A percentile compares a stretch with the other conserved stretches of the same genome.
phyloP scores from a whole-genome alignment of 2,329 filamentous ascomycete genomes.

The Botryotinia narcissicola region DNA sequence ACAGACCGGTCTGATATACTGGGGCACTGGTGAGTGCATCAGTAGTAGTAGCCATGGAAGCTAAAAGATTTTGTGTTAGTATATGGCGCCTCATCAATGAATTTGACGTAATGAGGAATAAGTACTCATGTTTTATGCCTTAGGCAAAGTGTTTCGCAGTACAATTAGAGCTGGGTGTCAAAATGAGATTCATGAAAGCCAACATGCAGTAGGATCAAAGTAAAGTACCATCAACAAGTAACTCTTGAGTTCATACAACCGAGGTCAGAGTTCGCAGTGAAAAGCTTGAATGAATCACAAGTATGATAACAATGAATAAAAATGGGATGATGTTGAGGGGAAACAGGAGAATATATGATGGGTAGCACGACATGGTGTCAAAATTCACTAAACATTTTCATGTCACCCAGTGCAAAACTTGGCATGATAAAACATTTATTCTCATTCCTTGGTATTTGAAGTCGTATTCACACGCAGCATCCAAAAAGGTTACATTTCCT shows the following conservation, averaged over 20 bases:
- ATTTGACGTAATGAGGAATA: not conserved
- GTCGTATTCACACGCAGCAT: not conserved
- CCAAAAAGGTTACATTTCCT: not conserved
- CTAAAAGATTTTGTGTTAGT: not conserved
- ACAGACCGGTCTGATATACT: conserved; percentile 10
- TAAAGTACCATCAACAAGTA: not conserved
- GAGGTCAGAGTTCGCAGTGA: not conserved
- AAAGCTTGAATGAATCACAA: not conserved
- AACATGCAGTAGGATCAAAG: not conserved
- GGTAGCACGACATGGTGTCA: not conserved
- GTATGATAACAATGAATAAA: not conserved
- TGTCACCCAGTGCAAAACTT: not conserved
- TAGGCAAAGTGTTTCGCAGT: not conserved
- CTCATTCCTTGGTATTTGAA: not conserved
- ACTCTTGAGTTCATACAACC: not conserved
- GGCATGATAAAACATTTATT: not conserved
- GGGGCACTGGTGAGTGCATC: conserved; percentile 14
- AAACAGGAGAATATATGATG: not conserved
- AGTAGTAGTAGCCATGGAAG: conserved; percentile 5
- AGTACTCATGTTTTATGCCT: not conserved
- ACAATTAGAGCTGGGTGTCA: not conserved
- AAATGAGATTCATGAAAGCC: not conserved
- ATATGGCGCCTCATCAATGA: not conserved
- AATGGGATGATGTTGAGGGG: not conserved
- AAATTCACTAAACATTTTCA: not conserved